A percentile compares a stretch with the other conserved stretches of the same genome.
These are phyloP conservation scores for Sonneratia alba DNA, from an alignment of 345 rosid genomes.

Conservation along the genomic window DNA sequence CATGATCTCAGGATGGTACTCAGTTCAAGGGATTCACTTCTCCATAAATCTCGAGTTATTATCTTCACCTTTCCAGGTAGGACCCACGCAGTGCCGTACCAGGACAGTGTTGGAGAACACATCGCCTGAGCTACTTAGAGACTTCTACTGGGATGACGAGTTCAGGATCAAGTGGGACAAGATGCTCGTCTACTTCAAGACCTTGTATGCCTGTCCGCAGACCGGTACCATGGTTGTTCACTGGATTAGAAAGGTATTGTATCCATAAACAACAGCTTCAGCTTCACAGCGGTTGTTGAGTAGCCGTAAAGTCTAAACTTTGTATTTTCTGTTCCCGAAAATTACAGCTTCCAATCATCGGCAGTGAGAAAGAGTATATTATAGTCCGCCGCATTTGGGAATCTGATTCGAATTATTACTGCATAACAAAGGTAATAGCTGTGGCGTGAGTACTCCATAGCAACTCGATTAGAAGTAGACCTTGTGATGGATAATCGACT, in stretches of 20 bases:
- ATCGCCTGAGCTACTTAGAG: slow-evolving; percentile 16
- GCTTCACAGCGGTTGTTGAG: slow-evolving; percentile 12
- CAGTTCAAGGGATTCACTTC: background rate
- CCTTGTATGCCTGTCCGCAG: slow-evolving; percentile 10
- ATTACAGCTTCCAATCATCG: slow-evolving; percentile 33
- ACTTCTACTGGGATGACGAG: slow-evolving; percentile 28
- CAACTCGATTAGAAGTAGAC: background rate
- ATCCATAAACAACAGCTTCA: background rate
- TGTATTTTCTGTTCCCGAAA: background rate
- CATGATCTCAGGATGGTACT: background rate
- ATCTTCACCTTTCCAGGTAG: slow-evolving; percentile 1
- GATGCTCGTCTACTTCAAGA: slow-evolving; percentile 17
- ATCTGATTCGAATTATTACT: slow-evolving; percentile 21
- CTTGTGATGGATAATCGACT: background rate
- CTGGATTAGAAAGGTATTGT: slow-evolving; percentile 18
- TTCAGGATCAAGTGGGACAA: slow-evolving; percentile 19
- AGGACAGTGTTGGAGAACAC: slow-evolving; percentile 13
- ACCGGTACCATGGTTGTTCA: slow-evolving; percentile 21
- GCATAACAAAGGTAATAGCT: slow-evolving; percentile 29
- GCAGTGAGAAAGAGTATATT: slow-evolving; percentile 31
- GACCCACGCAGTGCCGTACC: slow-evolving; percentile 15
- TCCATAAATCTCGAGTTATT: background rate
- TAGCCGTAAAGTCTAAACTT: background rate
- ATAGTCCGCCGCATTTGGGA: slow-evolving; percentile 36
- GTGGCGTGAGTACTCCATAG: background rate